These are phyloP conservation scores for Amanita polypyramis DNA, from an alignment of 768 basidiomycete species.

Conservation along the genomic window DNA sequence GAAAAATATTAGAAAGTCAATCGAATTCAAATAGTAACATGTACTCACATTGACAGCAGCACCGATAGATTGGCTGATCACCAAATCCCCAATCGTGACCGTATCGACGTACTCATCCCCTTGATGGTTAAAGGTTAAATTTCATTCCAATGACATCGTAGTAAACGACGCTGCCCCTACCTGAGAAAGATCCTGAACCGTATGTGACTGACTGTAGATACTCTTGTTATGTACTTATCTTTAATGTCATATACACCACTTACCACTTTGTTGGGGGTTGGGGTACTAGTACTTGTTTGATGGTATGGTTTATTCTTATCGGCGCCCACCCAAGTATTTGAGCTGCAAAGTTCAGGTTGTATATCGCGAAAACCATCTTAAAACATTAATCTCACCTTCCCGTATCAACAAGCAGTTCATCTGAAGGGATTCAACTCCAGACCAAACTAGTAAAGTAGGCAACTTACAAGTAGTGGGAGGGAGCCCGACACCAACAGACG, in stretches of 20 bases:
- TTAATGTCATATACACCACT: conserved; percentile 10
- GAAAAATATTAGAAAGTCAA: not conserved
- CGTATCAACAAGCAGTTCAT: conserved; percentile 48
- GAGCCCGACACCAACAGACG: conserved; percentile 40
- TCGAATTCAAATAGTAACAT: not conserved
- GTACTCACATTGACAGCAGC: conserved; percentile 31
- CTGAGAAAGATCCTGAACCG: conserved; percentile 54
- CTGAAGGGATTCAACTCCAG: conserved; percentile 19
- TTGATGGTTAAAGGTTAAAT: conserved; percentile 8
- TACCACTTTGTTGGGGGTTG: conserved; percentile 39
- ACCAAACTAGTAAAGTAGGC: not conserved
- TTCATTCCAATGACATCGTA: not conserved
- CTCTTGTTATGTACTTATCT: not conserved
- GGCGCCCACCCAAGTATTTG: conserved; percentile 67
- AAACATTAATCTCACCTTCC: conserved; percentile 27
- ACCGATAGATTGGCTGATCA: conserved; percentile 50
- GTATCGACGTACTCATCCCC: conserved; percentile 42
- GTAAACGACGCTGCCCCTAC: conserved; percentile 15
- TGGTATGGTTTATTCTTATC: conserved; percentile 24
- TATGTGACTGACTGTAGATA: conserved; percentile 38
- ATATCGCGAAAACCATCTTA: not conserved
- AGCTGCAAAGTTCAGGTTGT: conserved; percentile 28
- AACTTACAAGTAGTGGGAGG: conserved; percentile 43
- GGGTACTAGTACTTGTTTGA: conserved; percentile 35
- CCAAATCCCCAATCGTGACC: conserved; percentile 43